Evolutionary conservation across 169 alveolate genomes (phyloP), one percentile per base, ranked within the genome.

Genomic region (Cystoisospora suis): DNA sequence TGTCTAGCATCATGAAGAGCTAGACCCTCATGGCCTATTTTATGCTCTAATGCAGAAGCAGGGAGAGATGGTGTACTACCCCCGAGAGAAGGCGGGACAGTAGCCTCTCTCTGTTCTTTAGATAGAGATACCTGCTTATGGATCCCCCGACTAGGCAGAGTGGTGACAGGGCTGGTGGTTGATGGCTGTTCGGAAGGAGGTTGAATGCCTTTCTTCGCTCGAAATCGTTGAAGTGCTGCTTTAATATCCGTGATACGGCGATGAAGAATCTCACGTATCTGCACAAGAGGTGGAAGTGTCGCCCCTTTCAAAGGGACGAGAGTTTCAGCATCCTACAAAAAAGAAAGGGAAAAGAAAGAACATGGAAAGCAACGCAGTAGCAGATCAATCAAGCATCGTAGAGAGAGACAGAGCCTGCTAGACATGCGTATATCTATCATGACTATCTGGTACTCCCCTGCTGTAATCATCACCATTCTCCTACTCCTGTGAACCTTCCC

Each of bases 281-380:
- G 38, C 29, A 77, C 87, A 5, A 77, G 87, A 5, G 87, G 87
- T 23, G 87, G 49, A 3, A n/a, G 42, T 12, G 87, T 77, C 46
- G 87, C 87, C 29, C 70, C 59, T 44, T 77, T 77, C 45, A 77
- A 69, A 15, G 87, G 87, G 23, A 77, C 70, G n/a, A 77, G 42
- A 1, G 2, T 46, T 36, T 77, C 87, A 32, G 87, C 87, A n/a
- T 77, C 69, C 87, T 77, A 69, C 15, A 77, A 0, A 46, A 72
- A 23, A 72, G 53, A 72, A 72, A 27, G 27, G n/a, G 40, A 32
- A 72, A 72, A 29, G 56, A 23, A 20, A 29, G 81, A 9, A 6
- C 49, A 7, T 53, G 29, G 65, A 17, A 15, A 23, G 23, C 65
- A 20, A 46, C 47, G 38, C 17, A 23, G 17, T 3, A 3, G 86